Evolutionary conservation across 495 filamentous ascomycete genomes (phyloP).

Genomic region (Penicillium lividum): DNA sequence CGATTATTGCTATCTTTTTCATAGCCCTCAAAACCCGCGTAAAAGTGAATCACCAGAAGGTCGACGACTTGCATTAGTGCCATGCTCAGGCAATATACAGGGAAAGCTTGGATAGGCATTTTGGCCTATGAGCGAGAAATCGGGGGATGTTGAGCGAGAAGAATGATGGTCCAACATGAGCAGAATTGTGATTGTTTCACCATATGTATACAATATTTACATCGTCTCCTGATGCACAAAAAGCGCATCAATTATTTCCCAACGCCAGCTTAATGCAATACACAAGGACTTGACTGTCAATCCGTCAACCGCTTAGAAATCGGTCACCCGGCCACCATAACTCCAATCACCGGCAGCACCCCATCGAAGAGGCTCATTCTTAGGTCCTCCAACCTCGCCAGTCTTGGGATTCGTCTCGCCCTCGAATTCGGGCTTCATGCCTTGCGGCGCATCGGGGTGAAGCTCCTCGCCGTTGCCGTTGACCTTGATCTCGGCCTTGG

Average conservation of each 20-base stretch:
- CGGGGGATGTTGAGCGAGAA: background rate
- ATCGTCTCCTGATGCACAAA: slow-evolving; percentile 56
- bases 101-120: too few relatives aligned
- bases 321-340: slow-evolving; percentile 92
- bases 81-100: too few relatives aligned
- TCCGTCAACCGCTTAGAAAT: slow-evolving; percentile 62
- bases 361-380: slow-evolving; percentile 96
- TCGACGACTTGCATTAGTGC: too few relatives aligned
- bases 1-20: too few relatives aligned
- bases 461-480: slow-evolving; percentile 59
- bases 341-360: slow-evolving; percentile 84
- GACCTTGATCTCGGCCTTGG: slow-evolving; percentile 43
- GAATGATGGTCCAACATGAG: background rate
- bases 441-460: slow-evolving; percentile 69
- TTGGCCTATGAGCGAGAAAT: too few relatives aligned
- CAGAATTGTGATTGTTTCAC: background rate
- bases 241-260: background rate
- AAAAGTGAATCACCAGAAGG: too few relatives aligned
- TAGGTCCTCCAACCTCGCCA: slow-evolving; percentile 94
- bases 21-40: too few relatives aligned
- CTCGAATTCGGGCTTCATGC: slow-evolving; percentile 88
- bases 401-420: slow-evolving; percentile 92
- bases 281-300: background rate
- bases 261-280: slow-evolving; percentile 8
- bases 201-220: slow-evolving; percentile 1